Percentiles rank a stretch among this genome's conserved stretches.
Conservation (phyloP, 139 green algal species). For the Mychonastes homosphaera region DNA sequence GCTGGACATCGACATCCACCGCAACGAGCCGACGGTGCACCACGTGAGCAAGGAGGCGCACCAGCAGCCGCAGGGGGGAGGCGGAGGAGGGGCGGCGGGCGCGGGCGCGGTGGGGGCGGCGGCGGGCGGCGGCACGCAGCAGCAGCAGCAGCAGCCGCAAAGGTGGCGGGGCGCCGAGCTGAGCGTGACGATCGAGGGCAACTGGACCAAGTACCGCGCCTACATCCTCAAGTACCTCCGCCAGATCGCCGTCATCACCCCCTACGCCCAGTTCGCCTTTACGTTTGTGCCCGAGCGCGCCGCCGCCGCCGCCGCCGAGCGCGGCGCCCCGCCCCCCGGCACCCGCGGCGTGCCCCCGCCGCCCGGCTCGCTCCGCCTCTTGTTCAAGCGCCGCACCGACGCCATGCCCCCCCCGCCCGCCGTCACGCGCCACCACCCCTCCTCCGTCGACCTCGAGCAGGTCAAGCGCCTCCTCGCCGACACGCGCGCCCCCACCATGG, state of each 20-base stretch:
- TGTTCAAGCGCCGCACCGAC: slow-evolving; percentile 79
- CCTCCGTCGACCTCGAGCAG: slow-evolving; percentile 83
- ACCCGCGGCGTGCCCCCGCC: no score
- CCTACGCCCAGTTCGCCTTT: slow-evolving; percentile 85
- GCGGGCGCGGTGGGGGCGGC: no score
- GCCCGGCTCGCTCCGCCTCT: slow-evolving; percentile 44
- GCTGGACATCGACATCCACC: slow-evolving; percentile 95
- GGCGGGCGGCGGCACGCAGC: no score
- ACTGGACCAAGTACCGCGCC: slow-evolving; percentile 70
- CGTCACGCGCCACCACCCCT: slow-evolving; percentile 72
- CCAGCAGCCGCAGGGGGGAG: no score
- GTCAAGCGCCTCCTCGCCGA: slow-evolving; percentile 68
- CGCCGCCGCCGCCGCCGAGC: no score
- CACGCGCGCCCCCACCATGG: slow-evolving; percentile 45
- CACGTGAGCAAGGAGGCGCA: slow-evolving; percentile 56
- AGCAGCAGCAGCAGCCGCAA: no score
- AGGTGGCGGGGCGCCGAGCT: slow-evolving; percentile 74
- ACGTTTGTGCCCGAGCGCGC: no score
- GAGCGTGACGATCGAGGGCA: slow-evolving; percentile 81
- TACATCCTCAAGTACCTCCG: slow-evolving; percentile 81
- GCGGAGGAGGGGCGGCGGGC: no score
- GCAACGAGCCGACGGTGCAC: slow-evolving; percentile 87
- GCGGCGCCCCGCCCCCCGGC: no score
- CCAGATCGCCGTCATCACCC: slow-evolving; percentile 95
- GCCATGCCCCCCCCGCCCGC: slow-evolving; percentile 60